phyloP scores from a whole-genome alignment of 2,329 filamentous ascomycete genomes.

The Diaporthe sp. region DNA sequence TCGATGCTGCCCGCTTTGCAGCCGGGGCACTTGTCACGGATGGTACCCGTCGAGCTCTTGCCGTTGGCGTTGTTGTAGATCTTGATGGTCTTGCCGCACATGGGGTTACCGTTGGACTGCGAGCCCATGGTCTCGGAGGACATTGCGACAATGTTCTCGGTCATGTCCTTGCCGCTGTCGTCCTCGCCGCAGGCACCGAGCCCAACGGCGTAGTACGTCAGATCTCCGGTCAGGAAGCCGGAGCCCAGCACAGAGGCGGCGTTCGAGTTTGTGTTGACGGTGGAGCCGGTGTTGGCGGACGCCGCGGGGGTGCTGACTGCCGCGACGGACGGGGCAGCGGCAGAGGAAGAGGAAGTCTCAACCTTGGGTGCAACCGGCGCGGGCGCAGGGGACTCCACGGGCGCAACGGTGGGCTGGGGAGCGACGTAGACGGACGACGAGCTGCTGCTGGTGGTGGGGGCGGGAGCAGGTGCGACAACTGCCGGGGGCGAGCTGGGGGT shows the following conservation, averaged over 20 bases:
- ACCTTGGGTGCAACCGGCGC: conserved; percentile 26
- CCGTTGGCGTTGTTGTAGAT: conserved; percentile 40
- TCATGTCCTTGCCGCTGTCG: conserved; percentile 68
- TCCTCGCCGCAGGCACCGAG: conserved; percentile 77
- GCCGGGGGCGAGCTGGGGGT: conserved; percentile 29
- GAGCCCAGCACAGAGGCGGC: conserved; percentile 47
- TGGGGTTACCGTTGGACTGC: conserved; percentile 75
- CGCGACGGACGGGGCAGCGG: conserved; percentile 47
- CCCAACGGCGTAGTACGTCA: conserved; percentile 82
- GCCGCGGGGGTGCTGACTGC: conserved; percentile 47
- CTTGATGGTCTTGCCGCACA: conserved; percentile 72
- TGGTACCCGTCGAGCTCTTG: conserved; percentile 47
- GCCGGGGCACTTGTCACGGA: conserved; percentile 43
- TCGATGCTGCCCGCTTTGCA: conserved; percentile 37
- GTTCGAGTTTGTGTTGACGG: conserved; percentile 45
- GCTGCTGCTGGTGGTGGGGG: conserved; percentile 48
- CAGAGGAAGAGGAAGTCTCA: conserved; percentile 44
- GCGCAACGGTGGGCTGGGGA: conserved; percentile 46
- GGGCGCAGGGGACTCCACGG: conserved; percentile 40
- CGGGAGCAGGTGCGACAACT: conserved; percentile 43
- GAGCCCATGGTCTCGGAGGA: conserved; percentile 74
- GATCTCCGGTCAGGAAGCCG: conserved; percentile 68
- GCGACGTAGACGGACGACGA: conserved; percentile 43
- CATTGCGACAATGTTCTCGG: conserved; percentile 78
- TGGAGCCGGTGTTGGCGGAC: conserved; percentile 44